Evolutionary conservation across 768 basidiomycete genomes (phyloP).

Genomic region (Mycena haematopus): DNA sequence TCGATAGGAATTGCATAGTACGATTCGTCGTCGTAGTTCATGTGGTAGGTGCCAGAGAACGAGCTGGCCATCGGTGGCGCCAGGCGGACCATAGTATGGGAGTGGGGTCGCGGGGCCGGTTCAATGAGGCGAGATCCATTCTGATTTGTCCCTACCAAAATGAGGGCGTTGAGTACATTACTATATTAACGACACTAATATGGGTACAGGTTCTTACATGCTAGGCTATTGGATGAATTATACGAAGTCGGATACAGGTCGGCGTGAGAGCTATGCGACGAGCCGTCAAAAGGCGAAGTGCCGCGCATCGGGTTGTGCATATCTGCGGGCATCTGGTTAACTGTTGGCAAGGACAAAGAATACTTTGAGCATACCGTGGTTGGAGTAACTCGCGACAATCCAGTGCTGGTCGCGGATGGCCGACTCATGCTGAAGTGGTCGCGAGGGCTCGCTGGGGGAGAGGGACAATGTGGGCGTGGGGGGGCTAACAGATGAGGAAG

Average conservation of each 20-base stretch:
- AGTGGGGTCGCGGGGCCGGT: background rate
- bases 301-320: constrained; percentile 18
- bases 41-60: constrained; percentile 37
- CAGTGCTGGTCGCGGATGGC: constrained; percentile 31
- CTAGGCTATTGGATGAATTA: constrained; percentile 54
- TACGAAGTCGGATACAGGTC: constrained; percentile 21
- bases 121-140: background rate
- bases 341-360: background rate
- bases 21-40: constrained; percentile 4
- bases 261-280: constrained; percentile 26
- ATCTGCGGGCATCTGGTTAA: background rate
- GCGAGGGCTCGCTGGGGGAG: constrained; percentile 27
- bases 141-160: constrained; percentile 49
- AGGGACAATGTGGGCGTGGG: constrained; percentile 42
- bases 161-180: constrained; percentile 72
- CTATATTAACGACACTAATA: constrained; percentile 70
- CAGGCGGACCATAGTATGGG: constrained; percentile 18
- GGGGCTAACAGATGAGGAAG: constrained; percentile 47
- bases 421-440: constrained; percentile 28
- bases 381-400: constrained; percentile 5
- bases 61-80: constrained; percentile 35
- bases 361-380: constrained; percentile 21
- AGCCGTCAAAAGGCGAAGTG: constrained; percentile 23
- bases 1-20: background rate
- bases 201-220: constrained; percentile 78